phyloP scores from a whole-genome alignment of 352 stramenopile species.

The Phytophthora agathidicida region DNA sequence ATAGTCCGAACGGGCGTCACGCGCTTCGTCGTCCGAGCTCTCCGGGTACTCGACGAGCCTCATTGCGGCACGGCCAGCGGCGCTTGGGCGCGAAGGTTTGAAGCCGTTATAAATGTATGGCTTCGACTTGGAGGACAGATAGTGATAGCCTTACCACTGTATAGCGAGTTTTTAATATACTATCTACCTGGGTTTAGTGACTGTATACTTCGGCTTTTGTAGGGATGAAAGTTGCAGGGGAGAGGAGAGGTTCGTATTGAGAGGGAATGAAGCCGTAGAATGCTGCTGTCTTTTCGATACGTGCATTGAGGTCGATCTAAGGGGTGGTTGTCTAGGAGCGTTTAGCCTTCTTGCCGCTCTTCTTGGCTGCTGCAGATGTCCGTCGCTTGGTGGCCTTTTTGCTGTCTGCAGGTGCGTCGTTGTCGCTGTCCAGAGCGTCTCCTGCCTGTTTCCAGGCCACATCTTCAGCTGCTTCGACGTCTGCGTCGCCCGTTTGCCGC shows the following conservation, averaged over 20 bases:
- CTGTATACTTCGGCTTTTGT: not conserved
- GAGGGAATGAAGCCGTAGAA: conserved; percentile 2
- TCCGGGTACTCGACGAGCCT: conserved; percentile 59
- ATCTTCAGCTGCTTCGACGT: conserved; percentile 68
- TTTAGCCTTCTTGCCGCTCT: conserved; percentile 44
- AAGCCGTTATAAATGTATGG: conserved; percentile 24
- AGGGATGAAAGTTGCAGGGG: not conserved
- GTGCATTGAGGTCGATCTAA: conserved; percentile 7
- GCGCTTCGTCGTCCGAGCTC: conserved; percentile 56
- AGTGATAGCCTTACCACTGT: no score
- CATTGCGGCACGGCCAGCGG: conserved; percentile 27
- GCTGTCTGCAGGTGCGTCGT: conserved; percentile 27
- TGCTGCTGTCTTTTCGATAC: conserved; percentile 11
- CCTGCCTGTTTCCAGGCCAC: conserved; percentile 70
- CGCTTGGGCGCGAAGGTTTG: conserved; percentile 16
- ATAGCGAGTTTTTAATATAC: no score
- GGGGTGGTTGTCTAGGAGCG: conserved; percentile 32
- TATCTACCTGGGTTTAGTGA: conserved; percentile 21
- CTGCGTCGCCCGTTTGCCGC: conserved; percentile 52
- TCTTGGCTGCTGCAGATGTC: conserved; percentile 24
- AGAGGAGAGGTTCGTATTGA: not conserved
- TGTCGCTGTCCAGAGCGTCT: conserved; percentile 51
- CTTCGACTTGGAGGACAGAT: not conserved
- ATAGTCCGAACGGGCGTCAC: conserved; percentile 13
- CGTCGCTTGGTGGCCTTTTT: conserved; percentile 43